A percentile compares a stretch with the other conserved stretches of the same genome.
These are phyloP conservation scores for Zalaria sp. DNA, from an alignment of 2,329 filamentous ascomycete genomes.

Conservation along the genomic window DNA sequence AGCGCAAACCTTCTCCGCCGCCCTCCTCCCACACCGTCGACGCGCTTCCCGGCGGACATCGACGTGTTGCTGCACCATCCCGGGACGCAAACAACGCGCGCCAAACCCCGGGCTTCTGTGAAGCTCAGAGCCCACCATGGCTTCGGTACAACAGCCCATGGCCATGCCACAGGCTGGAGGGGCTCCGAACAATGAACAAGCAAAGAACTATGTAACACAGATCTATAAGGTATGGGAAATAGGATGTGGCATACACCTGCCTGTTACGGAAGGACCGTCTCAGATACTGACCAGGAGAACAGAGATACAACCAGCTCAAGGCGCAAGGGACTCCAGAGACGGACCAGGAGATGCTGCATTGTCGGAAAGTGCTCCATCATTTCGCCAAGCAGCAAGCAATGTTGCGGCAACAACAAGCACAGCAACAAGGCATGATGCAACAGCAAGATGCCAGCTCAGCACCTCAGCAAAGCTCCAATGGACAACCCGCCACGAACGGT, in stretches of 20 bases:
- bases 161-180: slow-evolving; percentile 1
- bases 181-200: not conserved
- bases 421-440: slow-evolving; percentile 30
- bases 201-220: not conserved
- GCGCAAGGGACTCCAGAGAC: slow-evolving; percentile 63
- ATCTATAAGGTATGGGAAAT: not conserved
- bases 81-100: not conserved
- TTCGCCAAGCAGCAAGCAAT: slow-evolving; percentile 39
- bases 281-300: slow-evolving; percentile 4
- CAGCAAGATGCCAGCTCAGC: slow-evolving; percentile 35
- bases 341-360: slow-evolving; percentile 80
- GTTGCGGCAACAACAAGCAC: slow-evolving; percentile 29
- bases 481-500: slow-evolving; percentile 22
- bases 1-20: not conserved
- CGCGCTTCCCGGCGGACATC: not conserved
- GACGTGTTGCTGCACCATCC: not conserved
- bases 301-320: slow-evolving; percentile 89
- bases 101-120: not conserved
- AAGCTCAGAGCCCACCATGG: slow-evolving; percentile 1
- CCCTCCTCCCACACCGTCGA: not conserved
- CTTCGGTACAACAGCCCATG: slow-evolving; percentile 3
- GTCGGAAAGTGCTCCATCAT: slow-evolving; percentile 52
- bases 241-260: not conserved
- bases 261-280: not conserved
- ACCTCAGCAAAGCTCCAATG: slow-evolving; percentile 32